phyloP scores from a whole-genome alignment of 441 rosid species.

The Pelargonium cotyledonis region DNA sequence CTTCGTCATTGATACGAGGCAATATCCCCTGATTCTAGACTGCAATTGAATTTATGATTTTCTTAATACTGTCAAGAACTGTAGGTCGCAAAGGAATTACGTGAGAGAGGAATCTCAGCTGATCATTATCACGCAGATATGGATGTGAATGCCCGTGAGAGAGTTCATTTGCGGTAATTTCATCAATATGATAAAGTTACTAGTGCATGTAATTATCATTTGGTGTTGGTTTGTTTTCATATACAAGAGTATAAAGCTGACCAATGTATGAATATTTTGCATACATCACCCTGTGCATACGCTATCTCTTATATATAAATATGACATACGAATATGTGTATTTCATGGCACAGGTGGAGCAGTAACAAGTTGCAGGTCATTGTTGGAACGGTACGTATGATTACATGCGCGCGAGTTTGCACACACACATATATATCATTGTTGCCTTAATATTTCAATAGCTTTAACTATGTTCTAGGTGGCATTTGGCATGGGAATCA shows the following conservation, averaged over 20 bases:
- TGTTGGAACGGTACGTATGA: constrained; percentile 80
- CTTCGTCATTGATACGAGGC: constrained; percentile 8
- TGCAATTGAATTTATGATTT: constrained; percentile 12
- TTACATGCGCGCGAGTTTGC: too few species aligned
- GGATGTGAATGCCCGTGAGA: constrained; percentile 81
- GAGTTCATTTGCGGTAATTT: constrained; percentile 71
- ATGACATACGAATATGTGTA: constrained; percentile 3
- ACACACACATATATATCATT: not conserved
- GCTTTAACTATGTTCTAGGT: constrained; percentile 46
- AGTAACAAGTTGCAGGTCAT: constrained; percentile 87
- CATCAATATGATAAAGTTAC: constrained; percentile 14
- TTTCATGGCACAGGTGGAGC: constrained; percentile 77
- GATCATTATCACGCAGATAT: constrained; percentile 92
- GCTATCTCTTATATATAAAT: not conserved
- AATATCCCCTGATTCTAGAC: constrained; percentile 4
- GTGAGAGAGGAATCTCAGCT: constrained; percentile 73
- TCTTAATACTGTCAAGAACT: constrained; percentile 22
- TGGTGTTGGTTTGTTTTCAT: not conserved
- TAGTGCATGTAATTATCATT: not conserved
- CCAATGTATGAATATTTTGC: not conserved
- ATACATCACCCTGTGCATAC: not conserved
- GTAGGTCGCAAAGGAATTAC: constrained; percentile 83
- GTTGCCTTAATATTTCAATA: constrained; percentile 19
- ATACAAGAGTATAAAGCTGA: not conserved
- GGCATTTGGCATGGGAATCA: constrained; percentile 99